Base-by-base conservation (phyloP, 2,329 filamentous ascomycete genomes). In the Aureobasidium mangrovei region DNA sequence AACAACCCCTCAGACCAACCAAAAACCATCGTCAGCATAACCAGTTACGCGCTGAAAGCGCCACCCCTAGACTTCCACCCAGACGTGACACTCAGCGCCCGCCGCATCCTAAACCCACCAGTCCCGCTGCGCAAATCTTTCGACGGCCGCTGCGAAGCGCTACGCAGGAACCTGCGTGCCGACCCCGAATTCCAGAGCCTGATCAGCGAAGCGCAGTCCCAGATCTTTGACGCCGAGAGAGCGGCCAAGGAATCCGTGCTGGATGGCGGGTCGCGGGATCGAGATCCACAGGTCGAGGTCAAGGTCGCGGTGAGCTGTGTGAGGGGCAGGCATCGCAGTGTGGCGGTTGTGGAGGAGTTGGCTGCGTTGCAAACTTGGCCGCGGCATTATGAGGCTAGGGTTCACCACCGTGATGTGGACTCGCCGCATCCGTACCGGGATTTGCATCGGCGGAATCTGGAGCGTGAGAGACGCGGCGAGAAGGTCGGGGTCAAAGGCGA, bases 271-370 rank as follows among this genome's bases (percentile, higher is more conserved):
- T 26, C 10, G 40, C 35, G 28, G 26, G 6, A 28, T 31, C 7
- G 12, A 38, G 7, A 29, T 24, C 18, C 18, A 18, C 18, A 18
- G 28, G n/a, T 49, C 28, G 46, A 49, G 8, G n/a, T 49, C 46
- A 49, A 32, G n/a, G 46, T 49, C 28, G 46, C 46, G 10, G 46
- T 49, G 28, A 33, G 35, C 27, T 49, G 46, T 18, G 35, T 49
- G 7, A 39, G 46, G 7, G 46, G 46, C 4, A 35, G 46, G 9
- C 46, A 49, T 29, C 36, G 46, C 26, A 49, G 46, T 10, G 35
- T 28, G 27, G 46, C 46, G 4, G 46, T 49, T 28, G 46, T 36
- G 10, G 46, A 49, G 12, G 46, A 49, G 28, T 2, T 49, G 27
- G 46, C 27, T 12, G 26, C 31, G n/a, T n/a, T 49, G 27, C 35